These are phyloP conservation scores for Pichia sp. DNA, from an alignment of 1,139 yeast species.

Conservation along the genomic window DNA sequence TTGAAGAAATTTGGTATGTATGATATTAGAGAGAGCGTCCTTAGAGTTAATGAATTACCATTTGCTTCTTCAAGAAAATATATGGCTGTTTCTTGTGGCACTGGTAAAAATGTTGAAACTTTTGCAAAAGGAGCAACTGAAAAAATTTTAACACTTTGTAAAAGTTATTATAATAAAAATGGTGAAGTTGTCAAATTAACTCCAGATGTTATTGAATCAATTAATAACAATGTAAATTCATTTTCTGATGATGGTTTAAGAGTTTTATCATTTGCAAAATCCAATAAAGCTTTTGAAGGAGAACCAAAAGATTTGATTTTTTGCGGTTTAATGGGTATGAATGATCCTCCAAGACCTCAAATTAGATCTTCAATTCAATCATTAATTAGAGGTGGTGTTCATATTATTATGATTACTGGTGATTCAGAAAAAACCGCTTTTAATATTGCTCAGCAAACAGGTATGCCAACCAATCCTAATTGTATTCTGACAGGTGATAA, in stretches of 20 bases:
- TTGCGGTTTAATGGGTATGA: slow-evolving; percentile 87
- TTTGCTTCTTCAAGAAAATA: slow-evolving; percentile 80
- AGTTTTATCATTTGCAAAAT: slow-evolving; percentile 74
- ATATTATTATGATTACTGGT: slow-evolving; percentile 95
- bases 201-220: slow-evolving; percentile 39
- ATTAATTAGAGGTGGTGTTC: slow-evolving; percentile 86
- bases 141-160: slow-evolving; percentile 57
- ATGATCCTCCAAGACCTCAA: slow-evolving; percentile 91
- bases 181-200: slow-evolving; percentile 52
- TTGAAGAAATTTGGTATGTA: slow-evolving; percentile 64
- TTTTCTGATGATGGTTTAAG: slow-evolving; percentile 84
- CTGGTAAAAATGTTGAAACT: slow-evolving; percentile 46
- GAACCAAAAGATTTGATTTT: slow-evolving; percentile 59
- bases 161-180: slow-evolving; percentile 49
- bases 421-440: slow-evolving; percentile 91
- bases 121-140: slow-evolving; percentile 89
- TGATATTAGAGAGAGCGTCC: slow-evolving; percentile 57
- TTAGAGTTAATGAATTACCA: slow-evolving; percentile 68
- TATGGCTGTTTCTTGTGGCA: slow-evolving; percentile 74
- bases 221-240: slow-evolving; percentile 50
- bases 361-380: slow-evolving; percentile 67
- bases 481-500: slow-evolving; percentile 81
- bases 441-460: slow-evolving; percentile 85
- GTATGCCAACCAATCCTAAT: slow-evolving; percentile 68
- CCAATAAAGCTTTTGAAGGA: slow-evolving; percentile 34